phyloP scores from a whole-genome alignment of 495 filamentous ascomycete species.

The Lichina pygmaea region DNA sequence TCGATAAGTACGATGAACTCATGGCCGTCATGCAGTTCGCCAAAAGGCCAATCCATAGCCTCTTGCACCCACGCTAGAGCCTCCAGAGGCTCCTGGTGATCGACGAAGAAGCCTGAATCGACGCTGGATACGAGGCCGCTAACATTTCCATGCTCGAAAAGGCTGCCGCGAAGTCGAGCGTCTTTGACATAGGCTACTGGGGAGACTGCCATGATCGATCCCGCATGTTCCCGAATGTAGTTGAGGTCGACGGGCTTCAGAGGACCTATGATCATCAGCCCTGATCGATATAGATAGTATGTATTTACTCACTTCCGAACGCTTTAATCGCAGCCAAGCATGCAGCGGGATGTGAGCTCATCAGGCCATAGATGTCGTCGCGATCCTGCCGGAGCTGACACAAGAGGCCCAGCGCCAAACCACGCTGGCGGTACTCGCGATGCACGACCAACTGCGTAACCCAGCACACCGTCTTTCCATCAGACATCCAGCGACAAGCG shows the following conservation, averaged over 20 bases:
- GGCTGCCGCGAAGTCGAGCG: constrained; percentile 7
- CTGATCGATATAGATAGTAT: background rate
- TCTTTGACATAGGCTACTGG: constrained; percentile 12
- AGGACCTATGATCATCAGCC: background rate
- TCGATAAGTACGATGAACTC: constrained; percentile 6
- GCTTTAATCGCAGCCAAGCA: constrained; percentile 6
- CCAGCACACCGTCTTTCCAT: constrained; percentile 12
- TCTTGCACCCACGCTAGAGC: constrained; percentile 9
- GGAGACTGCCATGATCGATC: constrained; percentile 10
- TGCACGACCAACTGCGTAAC: constrained; percentile 16
- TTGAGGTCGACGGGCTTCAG: constrained; percentile 6
- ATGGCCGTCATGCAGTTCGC: constrained; percentile 13
- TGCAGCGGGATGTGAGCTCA: constrained; percentile 9
- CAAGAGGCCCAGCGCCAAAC: constrained; percentile 11
- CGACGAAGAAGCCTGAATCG: constrained; percentile 14
- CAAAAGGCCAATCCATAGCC: constrained; percentile 11
- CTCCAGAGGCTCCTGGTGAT: constrained; percentile 13
- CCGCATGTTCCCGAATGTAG: constrained; percentile 8
- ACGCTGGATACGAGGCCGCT: constrained; percentile 9
- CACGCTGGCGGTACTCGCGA: constrained; percentile 9
- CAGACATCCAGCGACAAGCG: constrained; percentile 11
- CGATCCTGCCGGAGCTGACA: constrained; percentile 6
- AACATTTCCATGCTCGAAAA: background rate
- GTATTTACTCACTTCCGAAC: constrained; percentile 4
- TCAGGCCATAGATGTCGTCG: constrained; percentile 12